A percentile compares a stretch with the other conserved stretches of the same genome.
Evolutionary conservation across 306 rosid species (phyloP).

Genomic region (Dalbergia oliveri): DNA sequence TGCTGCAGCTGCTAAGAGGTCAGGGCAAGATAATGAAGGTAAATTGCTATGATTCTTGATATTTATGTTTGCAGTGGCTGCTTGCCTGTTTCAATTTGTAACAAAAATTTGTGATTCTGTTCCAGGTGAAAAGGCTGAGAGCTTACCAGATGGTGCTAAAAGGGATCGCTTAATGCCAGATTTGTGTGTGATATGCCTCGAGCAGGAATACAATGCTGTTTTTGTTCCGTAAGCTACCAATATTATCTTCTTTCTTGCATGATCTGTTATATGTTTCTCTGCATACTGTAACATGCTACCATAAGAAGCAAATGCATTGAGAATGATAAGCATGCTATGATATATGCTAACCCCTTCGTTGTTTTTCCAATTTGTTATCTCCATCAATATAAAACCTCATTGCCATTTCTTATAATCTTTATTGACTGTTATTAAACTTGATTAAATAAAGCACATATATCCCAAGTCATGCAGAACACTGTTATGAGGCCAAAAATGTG

Average conservation of each 20-base stretch:
- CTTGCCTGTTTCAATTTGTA: neutral
- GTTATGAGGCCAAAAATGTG: constrained; percentile 8
- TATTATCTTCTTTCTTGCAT: constrained; percentile 32
- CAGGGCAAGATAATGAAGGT: constrained; percentile 83
- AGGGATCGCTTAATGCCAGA: constrained; percentile 82
- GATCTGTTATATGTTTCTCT: constrained; percentile 38
- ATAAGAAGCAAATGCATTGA: constrained; percentile 12
- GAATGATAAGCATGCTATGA: constrained; percentile 20
- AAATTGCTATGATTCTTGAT: constrained; percentile 29
- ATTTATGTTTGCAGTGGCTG: constrained; percentile 28
- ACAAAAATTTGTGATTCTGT: constrained; percentile 33
- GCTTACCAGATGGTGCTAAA: constrained; percentile 63
- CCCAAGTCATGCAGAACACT: constrained; percentile 20
- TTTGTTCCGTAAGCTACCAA: constrained; percentile 89
- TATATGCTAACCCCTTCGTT: constrained; percentile 7
- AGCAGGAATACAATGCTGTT: constrained; percentile 90
- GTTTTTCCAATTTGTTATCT: neutral
- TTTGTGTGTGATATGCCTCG: constrained; percentile 97
- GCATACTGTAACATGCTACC: constrained; percentile 16
- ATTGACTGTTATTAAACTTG: constrained; percentile 3
- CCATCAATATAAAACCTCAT: constrained; percentile 16
- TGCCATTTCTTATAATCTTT: neutral
- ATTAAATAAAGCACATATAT: neutral
- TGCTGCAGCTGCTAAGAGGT: constrained; percentile 91
- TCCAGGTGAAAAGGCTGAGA: constrained; percentile 72